Evolutionary conservation across 2,329 filamentous ascomycete species (phyloP).

Genomic region (Fusarium longipes): DNA sequence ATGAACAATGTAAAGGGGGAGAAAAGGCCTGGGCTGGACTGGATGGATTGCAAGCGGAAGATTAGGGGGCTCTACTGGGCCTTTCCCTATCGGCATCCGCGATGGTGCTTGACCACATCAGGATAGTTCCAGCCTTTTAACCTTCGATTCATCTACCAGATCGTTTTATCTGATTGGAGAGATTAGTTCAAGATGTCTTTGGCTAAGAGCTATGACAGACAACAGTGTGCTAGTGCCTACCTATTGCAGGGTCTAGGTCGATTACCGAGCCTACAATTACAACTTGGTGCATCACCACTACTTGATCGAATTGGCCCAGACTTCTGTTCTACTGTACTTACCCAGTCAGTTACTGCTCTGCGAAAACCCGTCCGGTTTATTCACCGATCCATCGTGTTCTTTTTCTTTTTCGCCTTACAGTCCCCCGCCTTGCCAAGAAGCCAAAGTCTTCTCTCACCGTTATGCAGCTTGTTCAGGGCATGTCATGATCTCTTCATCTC

Average conservation of each 20-base stretch:
- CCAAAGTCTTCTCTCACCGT: neutral
- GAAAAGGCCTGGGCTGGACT: too few species aligned
- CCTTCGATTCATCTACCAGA: slow-evolving; percentile 15
- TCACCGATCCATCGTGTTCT: neutral
- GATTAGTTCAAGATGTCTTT: slow-evolving; percentile 12
- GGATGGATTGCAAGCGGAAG: neutral
- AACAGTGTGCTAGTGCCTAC: slow-evolving; percentile 8
- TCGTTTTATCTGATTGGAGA: slow-evolving; percentile 15
- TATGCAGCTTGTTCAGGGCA: neutral
- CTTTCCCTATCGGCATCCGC: slow-evolving; percentile 14
- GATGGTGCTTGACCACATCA: slow-evolving; percentile 16
- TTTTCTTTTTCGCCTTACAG: neutral
- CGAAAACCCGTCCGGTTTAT: neutral
- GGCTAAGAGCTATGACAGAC: neutral
- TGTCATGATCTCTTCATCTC: neutral
- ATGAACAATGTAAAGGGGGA: neutral
- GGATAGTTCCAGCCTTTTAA: slow-evolving; percentile 18
- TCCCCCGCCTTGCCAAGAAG: neutral
- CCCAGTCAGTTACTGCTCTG: neutral
- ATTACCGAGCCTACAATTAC: slow-evolving; percentile 10
- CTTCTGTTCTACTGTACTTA: neutral
- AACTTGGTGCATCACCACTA: slow-evolving; percentile 3
- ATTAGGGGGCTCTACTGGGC: neutral
- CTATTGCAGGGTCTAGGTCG: neutral
- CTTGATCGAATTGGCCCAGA: neutral